Evolutionary conservation across 306 rosid genomes (phyloP), one percentile per base, ranked within the genome.

Genomic region (peach (Prunus persica)): DNA sequence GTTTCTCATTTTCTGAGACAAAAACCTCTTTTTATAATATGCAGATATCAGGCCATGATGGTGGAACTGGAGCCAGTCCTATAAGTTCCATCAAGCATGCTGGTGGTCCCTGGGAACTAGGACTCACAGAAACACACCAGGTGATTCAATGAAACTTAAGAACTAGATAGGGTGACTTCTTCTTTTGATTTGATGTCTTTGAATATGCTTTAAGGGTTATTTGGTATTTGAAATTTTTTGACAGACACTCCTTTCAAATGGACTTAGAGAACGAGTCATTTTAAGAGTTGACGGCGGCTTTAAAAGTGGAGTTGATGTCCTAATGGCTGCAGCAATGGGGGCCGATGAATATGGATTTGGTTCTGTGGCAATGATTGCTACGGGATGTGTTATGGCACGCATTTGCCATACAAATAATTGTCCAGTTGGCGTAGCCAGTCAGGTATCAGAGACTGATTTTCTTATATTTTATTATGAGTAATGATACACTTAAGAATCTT

Each of bases 31-130:
- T 61, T 60, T 79, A 8, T 71, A 30, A 79, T 61, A 73, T 63
- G 28, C 92, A 95, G 98, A 92, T 92, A 84, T 92, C 97, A 56
- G 97, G 98, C 64, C 97, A 95, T 84, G 97, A 92, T 83, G 98
- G 97, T 81, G 97, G 98, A 83, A 92, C 97, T 45, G 97, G 98
- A 79, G 98, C 97, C 41, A 95, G 98, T 87, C 98, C 98, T 75
- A 87, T 95, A 71, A 95, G 98, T 88, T 95, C 98, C 80, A 95
- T 95, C 77, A 95, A 95, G 86, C 98, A 95, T 87, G 98, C 98
- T 67, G 98, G 98, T 73, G 98, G 98, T 81, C 98, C 98, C 79
- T 95, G 98, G 98, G 98, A 95, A 85, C 93, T 95, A 73, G 98
- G 98, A 71, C 88, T 95, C 52, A 89, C 98, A 72, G 98, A 95